Conservation (phyloP, 441 rosid species). For the Jatropha podagrica region DNA sequence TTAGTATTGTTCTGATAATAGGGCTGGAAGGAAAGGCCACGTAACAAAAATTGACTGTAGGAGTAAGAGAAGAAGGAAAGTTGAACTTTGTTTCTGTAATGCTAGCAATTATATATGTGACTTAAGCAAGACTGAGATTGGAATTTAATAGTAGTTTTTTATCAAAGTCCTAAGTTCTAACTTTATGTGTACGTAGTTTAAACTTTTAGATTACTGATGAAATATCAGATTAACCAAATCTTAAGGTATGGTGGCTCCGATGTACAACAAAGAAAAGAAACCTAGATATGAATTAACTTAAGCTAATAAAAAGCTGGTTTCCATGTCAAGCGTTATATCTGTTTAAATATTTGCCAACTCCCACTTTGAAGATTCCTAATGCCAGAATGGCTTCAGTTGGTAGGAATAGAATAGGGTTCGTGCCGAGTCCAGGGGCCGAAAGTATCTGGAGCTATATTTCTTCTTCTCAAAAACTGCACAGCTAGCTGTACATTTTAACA, state of each 20-base stretch:
- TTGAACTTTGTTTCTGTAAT: not conserved
- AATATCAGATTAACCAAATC: not conserved
- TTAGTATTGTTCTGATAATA: not conserved
- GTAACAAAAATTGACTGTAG: not conserved
- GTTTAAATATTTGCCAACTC: not conserved
- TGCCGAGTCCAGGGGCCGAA: not conserved
- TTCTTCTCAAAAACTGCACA: not conserved
- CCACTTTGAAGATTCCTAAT: not conserved
- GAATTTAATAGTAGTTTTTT: not conserved
- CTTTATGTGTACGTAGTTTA: not conserved
- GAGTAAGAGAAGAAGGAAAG: not conserved
- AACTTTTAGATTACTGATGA: not conserved
- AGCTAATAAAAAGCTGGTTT: not conserved
- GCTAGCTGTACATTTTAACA: slow-evolving; percentile 19
- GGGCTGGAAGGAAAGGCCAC: not conserved
- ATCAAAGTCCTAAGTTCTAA: not conserved
- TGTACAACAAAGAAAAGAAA: not conserved
- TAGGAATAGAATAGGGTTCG: not conserved
- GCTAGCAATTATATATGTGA: not conserved
- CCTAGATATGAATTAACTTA: no score
- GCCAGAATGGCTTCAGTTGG: not conserved
- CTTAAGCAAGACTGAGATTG: not conserved
- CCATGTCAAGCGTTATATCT: not conserved
- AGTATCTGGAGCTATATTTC: not conserved
- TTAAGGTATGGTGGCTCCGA: not conserved